Conservation (phyloP, 2,329 filamentous ascomycete genomes). For the Corniculantispora saksenae region DNA sequence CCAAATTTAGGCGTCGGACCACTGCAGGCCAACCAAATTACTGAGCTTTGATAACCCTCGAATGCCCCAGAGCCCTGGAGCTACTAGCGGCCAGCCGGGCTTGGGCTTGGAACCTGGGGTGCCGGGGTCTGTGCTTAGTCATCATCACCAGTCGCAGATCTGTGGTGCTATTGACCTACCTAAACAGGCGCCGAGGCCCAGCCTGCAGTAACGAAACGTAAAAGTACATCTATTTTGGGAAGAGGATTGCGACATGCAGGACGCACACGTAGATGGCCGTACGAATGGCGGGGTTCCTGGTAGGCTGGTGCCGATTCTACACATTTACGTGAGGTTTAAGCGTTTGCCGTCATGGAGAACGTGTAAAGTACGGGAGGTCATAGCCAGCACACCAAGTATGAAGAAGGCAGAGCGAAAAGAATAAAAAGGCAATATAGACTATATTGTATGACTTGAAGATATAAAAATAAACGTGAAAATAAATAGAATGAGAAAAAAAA, state of each 20-base stretch:
- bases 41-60: no score
- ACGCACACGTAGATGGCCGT: not conserved
- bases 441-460: no score
- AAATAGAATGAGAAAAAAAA: not conserved
- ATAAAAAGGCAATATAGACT: no score
- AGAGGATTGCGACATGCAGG: not conserved
- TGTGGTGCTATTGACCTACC: not conserved
- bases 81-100: not conserved
- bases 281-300: not conserved
- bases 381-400: no score
- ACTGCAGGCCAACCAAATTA: not conserved
- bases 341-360: no score
- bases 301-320: no score
- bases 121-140: slow-evolving; percentile 5
- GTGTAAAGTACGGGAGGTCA: no score
- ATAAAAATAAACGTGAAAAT: no score
- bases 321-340: no score
- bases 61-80: not conserved
- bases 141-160: slow-evolving; percentile 12
- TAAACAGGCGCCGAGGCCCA: not conserved
- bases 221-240: slow-evolving; percentile 1
- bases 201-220: slow-evolving; percentile 1
- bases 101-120: not conserved
- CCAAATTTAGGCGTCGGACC: slow-evolving; percentile 2
- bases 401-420: no score